These are phyloP conservation scores for Picea sitchensis DNA, from an alignment of 75 land plant species.

Conservation along the genomic window DNA sequence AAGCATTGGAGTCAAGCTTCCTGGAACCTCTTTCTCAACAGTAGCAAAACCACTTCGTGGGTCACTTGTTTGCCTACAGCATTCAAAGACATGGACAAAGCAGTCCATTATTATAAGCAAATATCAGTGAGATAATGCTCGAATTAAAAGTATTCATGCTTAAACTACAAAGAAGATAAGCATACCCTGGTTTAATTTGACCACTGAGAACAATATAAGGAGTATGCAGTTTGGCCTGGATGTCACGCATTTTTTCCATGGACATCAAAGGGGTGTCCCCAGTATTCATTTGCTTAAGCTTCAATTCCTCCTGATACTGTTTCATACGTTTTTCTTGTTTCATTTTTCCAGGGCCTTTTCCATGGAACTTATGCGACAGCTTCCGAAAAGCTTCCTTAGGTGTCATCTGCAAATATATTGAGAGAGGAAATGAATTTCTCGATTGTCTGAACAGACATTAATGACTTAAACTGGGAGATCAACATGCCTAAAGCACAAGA, in stretches of 20 bases:
- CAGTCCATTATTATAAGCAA: neutral
- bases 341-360: slow-evolving; percentile 95
- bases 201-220: slow-evolving; percentile 96
- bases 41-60: slow-evolving; percentile 97
- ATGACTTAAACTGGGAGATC: neutral
- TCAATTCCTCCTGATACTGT: slow-evolving; percentile 85
- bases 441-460: neutral
- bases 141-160: neutral
- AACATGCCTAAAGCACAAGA: neutral
- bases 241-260: slow-evolving; percentile 93
- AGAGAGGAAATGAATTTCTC: neutral
- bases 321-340: slow-evolving; percentile 91
- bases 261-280: slow-evolving; percentile 89
- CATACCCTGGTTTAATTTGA: slow-evolving; percentile 96
- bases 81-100: neutral
- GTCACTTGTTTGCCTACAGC: slow-evolving; percentile 89
- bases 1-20: slow-evolving; percentile 96
- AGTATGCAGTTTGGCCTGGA: slow-evolving; percentile 67
- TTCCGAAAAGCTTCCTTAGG: slow-evolving; percentile 96
- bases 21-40: slow-evolving; percentile 82
- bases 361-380: slow-evolving; percentile 95
- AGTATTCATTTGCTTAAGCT: slow-evolving; percentile 90
- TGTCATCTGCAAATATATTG: slow-evolving; percentile 58
- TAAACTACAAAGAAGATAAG: neutral
- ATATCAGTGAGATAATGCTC: neutral